Base-by-base conservation (phyloP, 2,329 filamentous ascomycete genomes). In the Fusarium buxicola region DNA sequence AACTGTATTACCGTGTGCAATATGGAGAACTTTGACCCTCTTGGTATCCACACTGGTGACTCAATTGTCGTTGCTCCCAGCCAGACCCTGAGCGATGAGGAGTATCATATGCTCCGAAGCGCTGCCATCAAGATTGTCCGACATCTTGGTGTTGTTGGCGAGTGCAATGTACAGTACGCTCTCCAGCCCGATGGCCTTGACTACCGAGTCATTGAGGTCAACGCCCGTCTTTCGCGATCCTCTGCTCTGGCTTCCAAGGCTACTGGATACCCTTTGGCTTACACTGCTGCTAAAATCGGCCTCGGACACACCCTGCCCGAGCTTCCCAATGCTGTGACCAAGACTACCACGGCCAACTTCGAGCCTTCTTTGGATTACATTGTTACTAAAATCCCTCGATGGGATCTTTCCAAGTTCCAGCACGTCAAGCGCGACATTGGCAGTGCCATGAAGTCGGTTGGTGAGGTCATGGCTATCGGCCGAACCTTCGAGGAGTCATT, bases 1-100 rank as follows among this genome's bases (percentile, higher is more conserved):
- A 99, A 99, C 86, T 98, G 95, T 77, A 98, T 98, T 73, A 98
- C 94, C 4, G 94, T 98, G 70, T 98, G 94, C 85, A 98, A 78
- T 72, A 79, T 79, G 77, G 77, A 79, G 68, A 98, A 98, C 85
- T 98, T 98, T 72, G 95, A 98, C 74, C 95, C 95, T 66, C 87
- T 99, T 32, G 95, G 95, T 73, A 96, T 97, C 53, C 95, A 99
- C 80, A 99, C 95, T 41, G 95, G 95, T 81, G 95, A 99, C 83
- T 97, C 94, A 72, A 99, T 99, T 72, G 95, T 99, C 63, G 94
- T 98, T 59, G 95, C 95, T 35, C 95, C 95, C 45, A 95, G 91
- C 80, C 95, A 99, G 81, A 99, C 95, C 21, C 84, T 99, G 73
- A 96, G 92, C 73, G 95, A 99, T 72, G 95, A 98, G 82, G 95